A percentile compares a stretch with the other conserved stretches of the same genome.
Evolutionary conservation across 2,329 filamentous ascomycete species (phyloP).

Genomic region (Talaromyces albobiverticillius): DNA sequence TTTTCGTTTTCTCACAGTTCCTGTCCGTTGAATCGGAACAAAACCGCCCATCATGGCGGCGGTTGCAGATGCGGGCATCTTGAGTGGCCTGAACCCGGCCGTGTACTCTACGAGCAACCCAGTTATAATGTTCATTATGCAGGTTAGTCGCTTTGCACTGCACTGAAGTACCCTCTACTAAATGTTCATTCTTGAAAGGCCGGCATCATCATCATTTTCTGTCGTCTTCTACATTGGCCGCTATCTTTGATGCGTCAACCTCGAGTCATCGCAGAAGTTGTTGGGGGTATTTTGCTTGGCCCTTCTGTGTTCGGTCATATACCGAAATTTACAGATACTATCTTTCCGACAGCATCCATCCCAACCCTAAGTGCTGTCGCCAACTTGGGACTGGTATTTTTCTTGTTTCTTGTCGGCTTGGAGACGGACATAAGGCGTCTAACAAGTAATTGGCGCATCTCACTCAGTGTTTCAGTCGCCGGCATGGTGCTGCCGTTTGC

Average conservation of each 20-base stretch:
- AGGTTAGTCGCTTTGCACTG: slow-evolving; percentile 40
- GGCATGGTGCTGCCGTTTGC: slow-evolving; percentile 84
- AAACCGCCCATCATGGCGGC: slow-evolving; percentile 21
- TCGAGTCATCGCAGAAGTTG: slow-evolving; percentile 78
- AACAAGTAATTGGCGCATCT: slow-evolving; percentile 74
- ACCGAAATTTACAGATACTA: slow-evolving; percentile 69
- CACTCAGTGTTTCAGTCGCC: slow-evolving; percentile 70
- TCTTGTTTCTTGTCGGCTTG: slow-evolving; percentile 82
- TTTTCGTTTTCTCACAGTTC: too few relatives aligned
- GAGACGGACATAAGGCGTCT: slow-evolving; percentile 81
- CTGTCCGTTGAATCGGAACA: too few relatives aligned
- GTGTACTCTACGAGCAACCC: slow-evolving; percentile 68
- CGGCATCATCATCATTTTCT: slow-evolving; percentile 71
- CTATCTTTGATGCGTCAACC: slow-evolving; percentile 75
- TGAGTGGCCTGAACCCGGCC: slow-evolving; percentile 69
- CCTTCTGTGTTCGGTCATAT: slow-evolving; percentile 87
- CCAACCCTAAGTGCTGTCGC: slow-evolving; percentile 73
- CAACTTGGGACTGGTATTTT: slow-evolving; percentile 78
- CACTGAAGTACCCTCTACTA: not conserved
- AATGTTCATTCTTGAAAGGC: slow-evolving; percentile 46
- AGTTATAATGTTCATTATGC: slow-evolving; percentile 73
- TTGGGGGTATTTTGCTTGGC: slow-evolving; percentile 79
- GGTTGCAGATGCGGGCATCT: slow-evolving; percentile 63
- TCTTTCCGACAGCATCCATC: slow-evolving; percentile 75
- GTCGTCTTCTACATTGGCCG: slow-evolving; percentile 71